A percentile compares a stretch with the other conserved stretches of the same genome.
Conservation (phyloP, 306 rosid genomes). For the Vicia sativa region DNA sequence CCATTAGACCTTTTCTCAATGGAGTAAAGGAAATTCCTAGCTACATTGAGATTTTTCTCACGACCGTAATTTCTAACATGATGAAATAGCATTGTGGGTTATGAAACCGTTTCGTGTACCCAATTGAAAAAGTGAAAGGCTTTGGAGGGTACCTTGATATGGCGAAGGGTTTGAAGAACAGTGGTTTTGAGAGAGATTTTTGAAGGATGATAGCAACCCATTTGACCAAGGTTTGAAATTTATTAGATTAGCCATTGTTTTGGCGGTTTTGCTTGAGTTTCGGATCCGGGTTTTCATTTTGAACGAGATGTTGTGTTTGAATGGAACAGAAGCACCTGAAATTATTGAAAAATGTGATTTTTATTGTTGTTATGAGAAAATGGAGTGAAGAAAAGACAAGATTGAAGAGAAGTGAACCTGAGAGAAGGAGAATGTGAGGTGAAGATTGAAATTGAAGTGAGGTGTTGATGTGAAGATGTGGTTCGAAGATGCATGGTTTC, state of each 20-base stretch:
- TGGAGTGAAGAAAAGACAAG: neutral
- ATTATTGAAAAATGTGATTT: neutral
- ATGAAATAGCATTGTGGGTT: slow-evolving; percentile 54
- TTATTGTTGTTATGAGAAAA: neutral
- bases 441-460: neutral
- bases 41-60: slow-evolving; percentile 60
- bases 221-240: slow-evolving; percentile 22
- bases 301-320: neutral
- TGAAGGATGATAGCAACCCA: slow-evolving; percentile 48
- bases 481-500: neutral
- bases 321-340: slow-evolving; percentile 4
- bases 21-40: slow-evolving; percentile 74
- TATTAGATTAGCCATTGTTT: neutral
- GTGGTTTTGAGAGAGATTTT: slow-evolving; percentile 60
- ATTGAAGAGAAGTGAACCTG: neutral
- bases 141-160: slow-evolving; percentile 49
- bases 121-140: slow-evolving; percentile 68
- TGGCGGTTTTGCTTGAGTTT: neutral
- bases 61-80: slow-evolving; percentile 67
- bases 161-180: slow-evolving; percentile 67
- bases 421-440: neutral
- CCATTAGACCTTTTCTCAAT: slow-evolving; percentile 67
- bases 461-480: neutral
- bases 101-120: slow-evolving; percentile 54
- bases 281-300: neutral